Evolutionary conservation across 257 asterid genomes (phyloP), one percentile per base, ranked within the genome.

Genomic region (Gardenia jasminoides): DNA sequence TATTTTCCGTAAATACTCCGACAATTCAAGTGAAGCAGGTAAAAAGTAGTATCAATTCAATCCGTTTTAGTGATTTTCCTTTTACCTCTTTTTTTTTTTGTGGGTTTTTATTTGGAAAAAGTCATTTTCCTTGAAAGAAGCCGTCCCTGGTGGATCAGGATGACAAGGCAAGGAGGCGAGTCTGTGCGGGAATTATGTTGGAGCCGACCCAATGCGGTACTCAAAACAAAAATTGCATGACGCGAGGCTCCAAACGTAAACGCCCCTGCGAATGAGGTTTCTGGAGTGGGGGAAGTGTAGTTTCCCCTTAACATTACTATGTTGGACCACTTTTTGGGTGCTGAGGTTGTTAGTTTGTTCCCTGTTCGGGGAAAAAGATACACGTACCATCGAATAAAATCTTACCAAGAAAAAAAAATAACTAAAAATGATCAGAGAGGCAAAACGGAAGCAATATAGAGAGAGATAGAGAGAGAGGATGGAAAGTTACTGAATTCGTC

Each of bases 351-450:
- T 62, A n/a, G 67, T 62, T 62, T 64, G 69, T 64, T 28, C 17
- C 71, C 12, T 17, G 12, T 31, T 66, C 71, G 33, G 41, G 33
- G 22, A 65, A 65, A 65, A 3, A 30, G 19, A 28, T 6, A 12
- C 6, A 28, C 0, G 30, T 1, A 3, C 7, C 1, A 30, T 0
- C 2, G 11, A 1, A 9, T 11, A 2, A 64, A 10, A 64, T 0
- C 39, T 28, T 10, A 12, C 41, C 41, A 26, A 26, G 16, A 62
- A 3, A 8, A 11, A 26, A 62, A 1, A 3, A 10, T 24, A 59
- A 59, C 3, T 11, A n/a, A 62, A 10, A 12, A 2, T 9, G n/a
- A 61, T 8, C 30, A 6, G 13, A 24, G 3, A 24, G 12, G n/a
- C 2, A 30, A n/a, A 62, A 11, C 26, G 68, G 3, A 62, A 62